Conservation (phyloP, 441 rosid species). For the Pelargonium fulgidum region DNA sequence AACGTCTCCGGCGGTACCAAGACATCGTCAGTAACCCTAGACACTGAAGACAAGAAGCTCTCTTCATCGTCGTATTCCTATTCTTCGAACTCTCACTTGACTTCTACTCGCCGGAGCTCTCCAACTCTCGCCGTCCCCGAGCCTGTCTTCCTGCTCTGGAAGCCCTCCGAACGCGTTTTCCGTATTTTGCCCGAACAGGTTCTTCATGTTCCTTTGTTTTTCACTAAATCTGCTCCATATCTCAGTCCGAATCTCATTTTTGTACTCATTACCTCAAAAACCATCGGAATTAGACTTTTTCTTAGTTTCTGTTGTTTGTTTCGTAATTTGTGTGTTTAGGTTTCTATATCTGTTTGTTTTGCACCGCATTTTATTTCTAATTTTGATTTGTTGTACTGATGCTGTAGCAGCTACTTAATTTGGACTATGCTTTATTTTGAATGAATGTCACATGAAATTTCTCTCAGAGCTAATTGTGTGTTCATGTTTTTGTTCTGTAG, state of each 20-base stretch:
- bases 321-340: no score
- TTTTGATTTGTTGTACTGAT: no score
- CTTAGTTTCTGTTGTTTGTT: no score
- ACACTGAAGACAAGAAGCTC: conserved; percentile 19
- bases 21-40: conserved; percentile 17
- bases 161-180: conserved; percentile 36
- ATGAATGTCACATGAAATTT: no score
- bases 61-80: conserved; percentile 15
- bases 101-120: conserved; percentile 11
- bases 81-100: conserved; percentile 16
- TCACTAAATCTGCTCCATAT: no score
- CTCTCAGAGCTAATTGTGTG: no score
- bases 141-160: conserved; percentile 29
- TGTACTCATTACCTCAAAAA: not conserved
- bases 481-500: no score
- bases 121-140: conserved; percentile 18
- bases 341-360: no score
- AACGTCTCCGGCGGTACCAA: conserved; percentile 13
- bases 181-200: conserved; percentile 31
- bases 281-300: no score
- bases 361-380: not conserved
- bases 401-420: no score
- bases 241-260: not conserved
- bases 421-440: no score
- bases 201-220: not conserved